Percentiles rank a stretch among this genome's conserved stretches.
These are phyloP conservation scores for Rubus idaeus DNA, from an alignment of 306 rosid genomes.

Conservation along the genomic window DNA sequence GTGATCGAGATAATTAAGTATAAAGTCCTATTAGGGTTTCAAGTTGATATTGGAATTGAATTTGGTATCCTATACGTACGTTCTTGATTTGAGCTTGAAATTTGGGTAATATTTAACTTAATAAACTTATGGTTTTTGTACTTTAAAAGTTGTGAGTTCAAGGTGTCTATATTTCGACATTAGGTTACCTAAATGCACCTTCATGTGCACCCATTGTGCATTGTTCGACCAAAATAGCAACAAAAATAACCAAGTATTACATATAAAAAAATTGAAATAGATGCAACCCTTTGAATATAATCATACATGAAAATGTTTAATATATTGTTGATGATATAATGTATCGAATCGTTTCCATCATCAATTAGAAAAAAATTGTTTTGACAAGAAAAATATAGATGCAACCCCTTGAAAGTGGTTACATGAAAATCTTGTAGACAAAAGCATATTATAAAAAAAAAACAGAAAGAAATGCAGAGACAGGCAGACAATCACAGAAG, in stretches of 20 bases:
- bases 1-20: too few relatives aligned
- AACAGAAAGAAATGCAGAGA: background rate
- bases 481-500: constrained; percentile 6
- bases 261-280: too few relatives aligned
- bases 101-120: too few relatives aligned
- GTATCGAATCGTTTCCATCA: background rate
- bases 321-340: background rate
- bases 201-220: background rate
- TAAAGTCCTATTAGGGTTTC: too few relatives aligned
- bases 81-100: too few relatives aligned
- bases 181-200: background rate
- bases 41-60: too few relatives aligned
- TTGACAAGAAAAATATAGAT: background rate
- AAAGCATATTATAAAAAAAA: background rate
- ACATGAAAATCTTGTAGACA: background rate
- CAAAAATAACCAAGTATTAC: too few relatives aligned
- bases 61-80: too few relatives aligned
- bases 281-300: background rate
- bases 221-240: background rate
- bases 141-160: too few relatives aligned
- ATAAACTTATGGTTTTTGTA: too few relatives aligned
- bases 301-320: background rate
- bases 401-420: background rate
- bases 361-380: background rate
- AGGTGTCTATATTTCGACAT: too few relatives aligned